A percentile compares a stretch with the other conserved stretches of the same genome.
Conservation (phyloP, 2,329 filamentous ascomycete species). For the Penicillium sp. region DNA sequence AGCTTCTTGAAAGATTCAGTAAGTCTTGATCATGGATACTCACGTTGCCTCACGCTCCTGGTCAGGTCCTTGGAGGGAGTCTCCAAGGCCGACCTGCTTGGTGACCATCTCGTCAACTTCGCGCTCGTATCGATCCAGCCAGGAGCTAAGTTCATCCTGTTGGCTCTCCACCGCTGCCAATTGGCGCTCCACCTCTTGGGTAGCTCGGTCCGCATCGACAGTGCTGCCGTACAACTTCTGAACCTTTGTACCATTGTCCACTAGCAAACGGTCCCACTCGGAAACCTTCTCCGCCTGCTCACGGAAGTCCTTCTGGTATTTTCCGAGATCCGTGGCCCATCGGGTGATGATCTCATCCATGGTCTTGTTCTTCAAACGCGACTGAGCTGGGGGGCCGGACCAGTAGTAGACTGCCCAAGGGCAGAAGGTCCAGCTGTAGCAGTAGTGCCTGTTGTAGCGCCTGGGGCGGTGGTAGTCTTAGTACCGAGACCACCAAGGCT, state of each 20-base stretch:
- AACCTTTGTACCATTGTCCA: slow-evolving; percentile 93
- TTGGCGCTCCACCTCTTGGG: slow-evolving; percentile 89
- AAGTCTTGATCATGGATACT: slow-evolving; percentile 29
- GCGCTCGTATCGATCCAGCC: slow-evolving; percentile 85
- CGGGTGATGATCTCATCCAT: slow-evolving; percentile 98
- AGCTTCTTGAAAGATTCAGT: slow-evolving; percentile 4
- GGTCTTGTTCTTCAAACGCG: slow-evolving; percentile 93
- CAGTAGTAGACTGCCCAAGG: slow-evolving; percentile 70
- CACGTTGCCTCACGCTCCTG: slow-evolving; percentile 91
- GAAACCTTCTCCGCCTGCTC: slow-evolving; percentile 82
- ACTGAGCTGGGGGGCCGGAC: slow-evolving; percentile 76
- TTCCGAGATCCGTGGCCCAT: slow-evolving; percentile 91
- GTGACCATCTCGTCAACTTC: slow-evolving; percentile 87
- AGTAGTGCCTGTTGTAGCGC: slow-evolving; percentile 28
- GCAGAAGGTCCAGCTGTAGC: slow-evolving; percentile 33
- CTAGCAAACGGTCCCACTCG: slow-evolving; percentile 84
- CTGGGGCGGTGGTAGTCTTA: too few species aligned
- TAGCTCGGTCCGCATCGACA: slow-evolving; percentile 88
- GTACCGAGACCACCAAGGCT: not conserved
- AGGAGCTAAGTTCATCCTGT: slow-evolving; percentile 82
- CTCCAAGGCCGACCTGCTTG: slow-evolving; percentile 70
- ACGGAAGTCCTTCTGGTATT: slow-evolving; percentile 96
- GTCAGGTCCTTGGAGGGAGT: slow-evolving; percentile 79
- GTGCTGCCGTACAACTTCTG: slow-evolving; percentile 88
- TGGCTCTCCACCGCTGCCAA: slow-evolving; percentile 84